phyloP scores from a whole-genome alignment of 2,329 filamentous ascomycete species.

The Fusarium gaditjirri region DNA sequence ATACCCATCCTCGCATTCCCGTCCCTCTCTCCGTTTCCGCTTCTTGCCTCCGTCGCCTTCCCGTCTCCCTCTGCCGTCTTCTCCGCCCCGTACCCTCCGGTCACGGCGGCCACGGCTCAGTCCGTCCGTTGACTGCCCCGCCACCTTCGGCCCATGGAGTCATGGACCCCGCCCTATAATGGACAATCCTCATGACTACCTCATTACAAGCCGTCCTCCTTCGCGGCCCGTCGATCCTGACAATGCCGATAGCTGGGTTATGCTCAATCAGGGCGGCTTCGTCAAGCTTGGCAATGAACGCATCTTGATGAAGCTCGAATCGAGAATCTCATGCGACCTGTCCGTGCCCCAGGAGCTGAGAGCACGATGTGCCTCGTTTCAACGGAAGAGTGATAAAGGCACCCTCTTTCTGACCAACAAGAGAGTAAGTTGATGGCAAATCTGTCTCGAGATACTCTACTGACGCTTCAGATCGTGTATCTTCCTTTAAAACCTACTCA shows the following conservation, averaged over 20 bases:
- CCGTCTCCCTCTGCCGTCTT: constrained; percentile 24
- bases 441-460: neutral
- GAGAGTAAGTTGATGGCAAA: constrained; percentile 66
- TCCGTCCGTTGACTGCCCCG: constrained; percentile 44
- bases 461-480: constrained; percentile 77
- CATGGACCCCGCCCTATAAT: constrained; percentile 50
- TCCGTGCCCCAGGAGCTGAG: constrained; percentile 73
- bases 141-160: constrained; percentile 48
- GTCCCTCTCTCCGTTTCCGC: constrained; percentile 21
- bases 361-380: constrained; percentile 70
- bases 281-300: constrained; percentile 87
- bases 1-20: constrained; percentile 22
- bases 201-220: constrained; percentile 51
- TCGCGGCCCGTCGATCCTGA: constrained; percentile 59
- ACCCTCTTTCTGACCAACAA: constrained; percentile 86
- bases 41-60: constrained; percentile 29
- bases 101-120: constrained; percentile 37
- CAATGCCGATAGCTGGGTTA: constrained; percentile 80
- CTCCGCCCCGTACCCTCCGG: constrained; percentile 35
- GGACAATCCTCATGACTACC: constrained; percentile 56
- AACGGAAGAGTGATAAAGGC: constrained; percentile 78
- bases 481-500: constrained; percentile 77
- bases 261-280: constrained; percentile 84
- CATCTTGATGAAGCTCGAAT: constrained; percentile 81
- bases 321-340: constrained; percentile 80